Evolutionary conservation across 108 stramenopile species (phyloP).

Genomic region (Mayamaea pseudoterrestris): DNA sequence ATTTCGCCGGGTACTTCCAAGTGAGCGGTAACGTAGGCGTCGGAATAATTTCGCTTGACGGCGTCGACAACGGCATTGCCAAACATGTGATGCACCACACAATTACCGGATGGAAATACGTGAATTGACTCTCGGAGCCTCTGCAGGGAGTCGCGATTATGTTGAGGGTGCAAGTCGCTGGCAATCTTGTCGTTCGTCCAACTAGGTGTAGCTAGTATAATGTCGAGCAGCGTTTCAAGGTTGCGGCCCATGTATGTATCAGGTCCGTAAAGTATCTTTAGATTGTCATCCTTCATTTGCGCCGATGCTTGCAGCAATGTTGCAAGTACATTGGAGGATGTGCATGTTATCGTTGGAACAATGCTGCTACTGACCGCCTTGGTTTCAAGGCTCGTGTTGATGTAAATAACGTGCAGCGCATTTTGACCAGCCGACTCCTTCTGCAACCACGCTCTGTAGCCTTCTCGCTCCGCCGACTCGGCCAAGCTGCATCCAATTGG

Average conservation of each 20-base stretch:
- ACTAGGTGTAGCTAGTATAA: conserved; percentile 17
- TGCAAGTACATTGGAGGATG: conserved; percentile 79
- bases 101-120: conserved; percentile 83
- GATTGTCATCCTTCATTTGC: conserved; percentile 56
- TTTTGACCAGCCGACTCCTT: conserved; percentile 15
- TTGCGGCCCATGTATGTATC: conserved; percentile 96
- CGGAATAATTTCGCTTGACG: conserved; percentile 61
- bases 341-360: conserved; percentile 93
- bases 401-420: conserved; percentile 87
- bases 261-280: conserved; percentile 83
- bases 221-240: conserved; percentile 53
- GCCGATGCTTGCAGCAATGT: conserved; percentile 82
- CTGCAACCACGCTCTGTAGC: conserved; percentile 75
- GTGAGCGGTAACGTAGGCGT: conserved; percentile 85
- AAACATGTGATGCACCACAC: conserved; percentile 96
- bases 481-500: conserved; percentile 86
- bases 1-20: conserved; percentile 96
- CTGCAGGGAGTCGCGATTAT: conserved; percentile 37
- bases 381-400: conserved; percentile 90
- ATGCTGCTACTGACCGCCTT: conserved; percentile 68
- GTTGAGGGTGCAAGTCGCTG: conserved; percentile 49
- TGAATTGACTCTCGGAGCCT: conserved; percentile 39
- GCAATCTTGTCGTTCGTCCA: conserved; percentile 65
- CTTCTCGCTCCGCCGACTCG: conserved; percentile 75
- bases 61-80: conserved; percentile 60